A percentile compares a stretch with the other conserved stretches of the same genome.
These are phyloP conservation scores for Kazachstania kunashirensis DNA, from an alignment of 805 yeast species.

Conservation along the genomic window DNA sequence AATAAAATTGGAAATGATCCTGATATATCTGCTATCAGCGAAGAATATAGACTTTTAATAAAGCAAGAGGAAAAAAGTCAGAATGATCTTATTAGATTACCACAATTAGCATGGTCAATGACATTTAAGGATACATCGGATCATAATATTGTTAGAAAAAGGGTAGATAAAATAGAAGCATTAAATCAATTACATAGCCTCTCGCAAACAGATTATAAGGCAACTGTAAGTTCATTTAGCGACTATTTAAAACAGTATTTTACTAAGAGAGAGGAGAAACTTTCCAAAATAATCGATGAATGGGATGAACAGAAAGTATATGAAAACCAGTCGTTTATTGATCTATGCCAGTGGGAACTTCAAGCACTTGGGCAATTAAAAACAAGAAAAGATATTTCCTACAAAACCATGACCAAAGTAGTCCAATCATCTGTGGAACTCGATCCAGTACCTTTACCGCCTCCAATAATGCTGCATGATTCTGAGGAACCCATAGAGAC, in stretches of 20 bases:
- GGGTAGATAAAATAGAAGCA: slow-evolving; percentile 8
- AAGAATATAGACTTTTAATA: slow-evolving; percentile 5
- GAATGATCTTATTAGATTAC: slow-evolving; percentile 11
- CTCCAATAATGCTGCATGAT: too few species aligned
- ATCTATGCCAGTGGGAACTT: not conserved
- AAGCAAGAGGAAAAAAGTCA: slow-evolving; percentile 5
- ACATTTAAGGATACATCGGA: slow-evolving; percentile 5
- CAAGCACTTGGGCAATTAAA: not conserved
- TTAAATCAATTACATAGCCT: slow-evolving; percentile 6
- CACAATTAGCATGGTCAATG: slow-evolving; percentile 18
- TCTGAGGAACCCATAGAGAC: too few species aligned
- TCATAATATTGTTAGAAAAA: slow-evolving; percentile 3
- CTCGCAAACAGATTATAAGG: slow-evolving; percentile 1
- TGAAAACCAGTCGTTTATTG: not conserved
- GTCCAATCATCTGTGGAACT: too few species aligned
- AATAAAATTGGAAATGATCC: not conserved
- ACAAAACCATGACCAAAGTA: too few species aligned
- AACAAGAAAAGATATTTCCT: too few species aligned
- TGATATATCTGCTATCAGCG: slow-evolving; percentile 1
- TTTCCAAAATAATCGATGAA: not conserved
- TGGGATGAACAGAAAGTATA: too few species aligned
- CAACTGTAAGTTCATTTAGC: slow-evolving; percentile 5
- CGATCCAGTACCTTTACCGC: too few species aligned
- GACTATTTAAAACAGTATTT: slow-evolving; percentile 8
- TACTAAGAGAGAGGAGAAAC: slow-evolving; percentile 6